These are phyloP conservation scores for Neonectria magnoliae DNA, from an alignment of 2,329 filamentous ascomycete species.

Conservation along the genomic window DNA sequence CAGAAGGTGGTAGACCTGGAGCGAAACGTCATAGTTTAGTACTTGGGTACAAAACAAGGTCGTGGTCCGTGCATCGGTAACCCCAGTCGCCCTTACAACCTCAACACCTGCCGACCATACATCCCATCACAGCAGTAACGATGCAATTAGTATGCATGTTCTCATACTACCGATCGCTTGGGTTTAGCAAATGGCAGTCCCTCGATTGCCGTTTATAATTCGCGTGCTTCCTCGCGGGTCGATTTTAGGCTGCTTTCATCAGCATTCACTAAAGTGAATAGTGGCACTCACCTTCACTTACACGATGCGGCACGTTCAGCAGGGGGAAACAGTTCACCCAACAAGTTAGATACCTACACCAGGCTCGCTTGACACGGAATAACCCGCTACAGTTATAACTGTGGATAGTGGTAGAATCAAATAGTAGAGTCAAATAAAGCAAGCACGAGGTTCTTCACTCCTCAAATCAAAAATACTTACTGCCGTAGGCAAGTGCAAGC, in stretches of 20 bases:
- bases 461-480: neutral
- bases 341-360: neutral
- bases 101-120: no score
- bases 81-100: neutral
- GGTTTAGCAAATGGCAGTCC: neutral
- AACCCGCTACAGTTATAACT: neutral
- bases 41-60: neutral
- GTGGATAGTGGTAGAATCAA: neutral
- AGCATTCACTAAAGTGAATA: neutral
- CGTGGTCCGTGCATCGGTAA: neutral
- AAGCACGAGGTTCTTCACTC: neutral
- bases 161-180: neutral
- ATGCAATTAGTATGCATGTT: neutral
- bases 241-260: neutral
- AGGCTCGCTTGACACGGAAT: neutral
- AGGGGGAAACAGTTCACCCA: neutral
- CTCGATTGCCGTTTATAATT: neutral
- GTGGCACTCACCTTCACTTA: neutral
- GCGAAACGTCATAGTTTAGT: constrained; percentile 20
- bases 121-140: neutral
- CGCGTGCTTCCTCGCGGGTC: neutral
- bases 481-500: neutral
- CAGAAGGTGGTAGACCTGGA: constrained; percentile 6
- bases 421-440: neutral
- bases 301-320: neutral